Evolutionary conservation across 2,329 filamentous ascomycete species (phyloP).

Genomic region (Chaetomiaceae sp.): DNA sequence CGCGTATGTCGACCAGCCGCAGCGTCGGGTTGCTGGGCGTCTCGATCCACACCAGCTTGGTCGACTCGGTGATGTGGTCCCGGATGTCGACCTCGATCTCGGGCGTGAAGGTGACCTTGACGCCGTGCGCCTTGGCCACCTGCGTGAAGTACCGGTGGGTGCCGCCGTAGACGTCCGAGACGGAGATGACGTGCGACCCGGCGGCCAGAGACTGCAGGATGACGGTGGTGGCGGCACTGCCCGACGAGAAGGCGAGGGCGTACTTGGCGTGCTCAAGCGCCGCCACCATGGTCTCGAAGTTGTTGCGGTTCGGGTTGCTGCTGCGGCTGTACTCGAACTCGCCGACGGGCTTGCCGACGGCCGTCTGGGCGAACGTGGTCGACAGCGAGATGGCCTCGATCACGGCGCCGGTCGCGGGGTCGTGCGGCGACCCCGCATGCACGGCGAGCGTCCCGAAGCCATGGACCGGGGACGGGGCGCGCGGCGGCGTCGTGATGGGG

Average conservation of each 20-base stretch:
- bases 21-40: slow-evolving; percentile 92
- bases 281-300: slow-evolving; percentile 89
- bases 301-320: slow-evolving; percentile 89
- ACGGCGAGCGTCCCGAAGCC: slow-evolving; percentile 91
- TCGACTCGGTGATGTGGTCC: slow-evolving; percentile 79
- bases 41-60: slow-evolving; percentile 97
- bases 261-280: slow-evolving; percentile 89
- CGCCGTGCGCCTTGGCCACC: slow-evolving; percentile 89
- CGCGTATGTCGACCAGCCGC: slow-evolving; percentile 85
- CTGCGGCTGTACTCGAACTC: slow-evolving; percentile 90
- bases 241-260: slow-evolving; percentile 90
- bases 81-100: slow-evolving; percentile 85
- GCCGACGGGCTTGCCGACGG: slow-evolving; percentile 82
- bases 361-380: slow-evolving; percentile 90
- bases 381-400: slow-evolving; percentile 95
- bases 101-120: slow-evolving; percentile 90
- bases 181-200: slow-evolving; percentile 90
- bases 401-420: slow-evolving; percentile 87
- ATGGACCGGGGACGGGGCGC: slow-evolving; percentile 68
- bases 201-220: slow-evolving; percentile 89
- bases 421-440: slow-evolving; percentile 86
- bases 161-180: slow-evolving; percentile 96
- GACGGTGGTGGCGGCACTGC: slow-evolving; percentile 87
- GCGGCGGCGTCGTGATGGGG: slow-evolving; percentile 61
- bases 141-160: slow-evolving; percentile 99